Percentiles rank a stretch among this genome's conserved stretches.
phyloP scores from a whole-genome alignment of 1,284 basidiomycete genomes.

The Athelia sp. region DNA sequence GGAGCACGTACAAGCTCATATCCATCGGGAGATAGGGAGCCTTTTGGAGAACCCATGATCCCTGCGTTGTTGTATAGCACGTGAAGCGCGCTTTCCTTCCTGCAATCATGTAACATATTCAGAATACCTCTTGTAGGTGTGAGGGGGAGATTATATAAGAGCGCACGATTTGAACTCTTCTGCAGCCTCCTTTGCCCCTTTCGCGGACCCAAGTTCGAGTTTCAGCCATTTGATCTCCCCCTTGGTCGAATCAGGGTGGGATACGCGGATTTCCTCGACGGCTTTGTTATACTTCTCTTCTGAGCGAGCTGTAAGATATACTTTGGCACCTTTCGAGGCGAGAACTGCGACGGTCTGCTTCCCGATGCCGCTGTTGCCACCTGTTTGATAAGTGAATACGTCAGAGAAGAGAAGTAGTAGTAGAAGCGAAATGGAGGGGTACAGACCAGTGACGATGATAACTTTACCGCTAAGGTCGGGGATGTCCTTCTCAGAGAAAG shows the following conservation, averaged over 20 bases:
- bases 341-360: constrained; percentile 22
- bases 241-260: background rate
- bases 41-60: background rate
- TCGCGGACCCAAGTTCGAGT: constrained; percentile 7
- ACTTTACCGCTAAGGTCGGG: constrained; percentile 25
- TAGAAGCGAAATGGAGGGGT: background rate
- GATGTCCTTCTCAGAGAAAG: constrained; percentile 21
- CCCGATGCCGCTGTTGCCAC: constrained; percentile 26
- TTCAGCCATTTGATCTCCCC: constrained; percentile 9
- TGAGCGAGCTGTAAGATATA: constrained; percentile 25
- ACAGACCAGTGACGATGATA: constrained; percentile 18
- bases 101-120: background rate
- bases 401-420: background rate
- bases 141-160: background rate
- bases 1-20: background rate
- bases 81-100: constrained; percentile 2
- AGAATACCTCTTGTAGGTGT: background rate
- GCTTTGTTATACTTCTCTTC: constrained; percentile 18
- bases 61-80: constrained; percentile 10
- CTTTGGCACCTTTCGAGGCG: constrained; percentile 20
- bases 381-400: background rate
- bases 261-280: constrained; percentile 9
- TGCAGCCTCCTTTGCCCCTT: constrained; percentile 5
- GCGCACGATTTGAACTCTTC: constrained; percentile 5
- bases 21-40: background rate